phyloP scores from a whole-genome alignment of 225 moss, liverwort and hornwort genomes.

The Physcomitrellopsis africana region DNA sequence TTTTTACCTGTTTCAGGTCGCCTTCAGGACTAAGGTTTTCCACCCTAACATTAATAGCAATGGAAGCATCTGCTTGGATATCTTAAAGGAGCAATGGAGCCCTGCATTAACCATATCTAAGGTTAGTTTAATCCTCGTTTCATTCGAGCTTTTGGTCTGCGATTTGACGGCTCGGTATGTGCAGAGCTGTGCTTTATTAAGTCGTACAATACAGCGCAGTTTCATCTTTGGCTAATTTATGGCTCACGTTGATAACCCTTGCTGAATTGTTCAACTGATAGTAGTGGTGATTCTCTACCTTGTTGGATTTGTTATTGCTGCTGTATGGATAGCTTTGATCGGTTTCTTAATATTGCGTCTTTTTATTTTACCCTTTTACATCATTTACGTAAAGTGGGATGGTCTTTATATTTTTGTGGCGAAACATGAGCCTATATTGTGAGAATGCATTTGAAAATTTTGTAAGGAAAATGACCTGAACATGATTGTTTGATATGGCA shows the following conservation, averaged over 20 bases:
- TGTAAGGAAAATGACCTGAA: not conserved
- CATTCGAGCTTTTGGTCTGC: not conserved
- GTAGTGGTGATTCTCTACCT: not conserved
- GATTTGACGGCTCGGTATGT: not conserved
- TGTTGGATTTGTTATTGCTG: not conserved
- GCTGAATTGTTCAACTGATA: not conserved
- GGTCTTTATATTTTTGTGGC: not conserved
- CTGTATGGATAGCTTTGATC: not conserved
- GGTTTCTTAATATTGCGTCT: not conserved
- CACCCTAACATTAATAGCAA: constrained; percentile 99
- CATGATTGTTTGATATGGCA: constrained; percentile 2
- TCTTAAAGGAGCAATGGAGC: constrained; percentile 99
- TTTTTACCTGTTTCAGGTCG: constrained; percentile 57
- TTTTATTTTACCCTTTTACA: not conserved
- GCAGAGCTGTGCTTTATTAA: not conserved
- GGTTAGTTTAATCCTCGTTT: constrained; percentile 36
- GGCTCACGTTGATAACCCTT: too few relatives aligned
- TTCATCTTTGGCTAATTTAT: too few relatives aligned
- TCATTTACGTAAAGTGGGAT: not conserved
- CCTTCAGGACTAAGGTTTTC: constrained; percentile 98
- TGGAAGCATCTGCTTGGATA: constrained; percentile 98
- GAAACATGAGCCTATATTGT: not conserved
- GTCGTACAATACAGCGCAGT: not conserved
- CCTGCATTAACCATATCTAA: constrained; percentile 97
- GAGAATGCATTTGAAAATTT: not conserved